Evolutionary conservation across 352 stramenopile species (phyloP).

Genomic region (Globisporangium irregulare): DNA sequence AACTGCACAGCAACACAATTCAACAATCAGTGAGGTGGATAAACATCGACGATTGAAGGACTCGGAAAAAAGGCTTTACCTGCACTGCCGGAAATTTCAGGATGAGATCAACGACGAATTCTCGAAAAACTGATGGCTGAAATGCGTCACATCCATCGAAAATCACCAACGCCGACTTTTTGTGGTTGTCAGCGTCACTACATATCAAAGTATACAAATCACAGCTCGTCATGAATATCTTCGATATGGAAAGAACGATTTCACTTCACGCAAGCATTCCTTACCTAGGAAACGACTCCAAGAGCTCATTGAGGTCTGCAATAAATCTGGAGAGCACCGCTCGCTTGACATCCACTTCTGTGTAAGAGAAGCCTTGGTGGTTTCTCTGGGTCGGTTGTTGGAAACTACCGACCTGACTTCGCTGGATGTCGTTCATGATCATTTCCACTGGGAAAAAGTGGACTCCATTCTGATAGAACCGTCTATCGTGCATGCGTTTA

Average conservation of each 20-base stretch:
- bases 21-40: background rate
- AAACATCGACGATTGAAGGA: background rate
- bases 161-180: slow-evolving; percentile 35
- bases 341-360: background rate
- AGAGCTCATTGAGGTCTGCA: slow-evolving; percentile 24
- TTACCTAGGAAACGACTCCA: slow-evolving; percentile 39
- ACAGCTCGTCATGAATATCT: background rate
- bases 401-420: background rate
- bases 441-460: slow-evolving; percentile 57
- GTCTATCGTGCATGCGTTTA: slow-evolving; percentile 38
- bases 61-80: slow-evolving; percentile 22
- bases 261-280: background rate
- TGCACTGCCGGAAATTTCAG: slow-evolving; percentile 39
- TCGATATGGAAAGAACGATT: background rate
- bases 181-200: slow-evolving; percentile 15
- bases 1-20: slow-evolving; percentile 23
- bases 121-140: slow-evolving; percentile 28
- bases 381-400: background rate
- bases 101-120: slow-evolving; percentile 43
- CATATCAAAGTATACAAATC: background rate
- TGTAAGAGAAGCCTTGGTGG: background rate
- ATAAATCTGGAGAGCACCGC: slow-evolving; percentile 26
- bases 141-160: slow-evolving; percentile 66
- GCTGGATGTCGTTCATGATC: slow-evolving; percentile 29
- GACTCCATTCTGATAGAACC: slow-evolving; percentile 46